Conservation (phyloP, 1,139 yeast species). For the Blastobotrys aristatus region DNA sequence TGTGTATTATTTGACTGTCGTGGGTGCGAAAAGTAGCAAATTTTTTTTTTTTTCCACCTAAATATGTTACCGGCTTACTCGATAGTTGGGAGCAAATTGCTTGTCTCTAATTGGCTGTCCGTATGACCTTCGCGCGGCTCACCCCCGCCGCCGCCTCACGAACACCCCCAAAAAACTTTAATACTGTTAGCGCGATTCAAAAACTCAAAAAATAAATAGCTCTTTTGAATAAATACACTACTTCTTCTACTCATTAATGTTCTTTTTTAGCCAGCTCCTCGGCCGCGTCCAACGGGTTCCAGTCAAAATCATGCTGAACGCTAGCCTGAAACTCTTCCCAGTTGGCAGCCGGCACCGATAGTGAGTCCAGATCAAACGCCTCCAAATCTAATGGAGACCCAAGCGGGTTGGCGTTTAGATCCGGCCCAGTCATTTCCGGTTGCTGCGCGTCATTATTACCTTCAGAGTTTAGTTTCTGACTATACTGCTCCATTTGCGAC, state of each 20-base stretch:
- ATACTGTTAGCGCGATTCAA: no score
- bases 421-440: neutral
- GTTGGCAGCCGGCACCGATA: conserved; percentile 4
- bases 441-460: neutral
- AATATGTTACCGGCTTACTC: no score
- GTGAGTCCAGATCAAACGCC: conserved; percentile 4
- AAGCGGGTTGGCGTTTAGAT: neutral
- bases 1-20: no score
- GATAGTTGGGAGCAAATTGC: conserved; percentile 9
- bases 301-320: neutral
- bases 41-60: neutral
- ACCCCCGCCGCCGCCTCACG: neutral
- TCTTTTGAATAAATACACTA: no score
- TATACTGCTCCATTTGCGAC: neutral
- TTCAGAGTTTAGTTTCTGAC: neutral
- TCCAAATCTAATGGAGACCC: neutral
- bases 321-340: conserved; percentile 6
- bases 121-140: no score
- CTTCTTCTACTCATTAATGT: neutral
- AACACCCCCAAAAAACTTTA: no score
- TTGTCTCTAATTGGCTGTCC: conserved; percentile 9
- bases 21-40: neutral
- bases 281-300: conserved; percentile 7
- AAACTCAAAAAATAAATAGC: no score
- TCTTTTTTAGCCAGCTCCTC: conserved; percentile 2